Evolutionary conservation across 768 basidiomycete genomes (phyloP), one percentile per base, ranked within the genome.

Genomic region (Austroboletus eburneus): DNA sequence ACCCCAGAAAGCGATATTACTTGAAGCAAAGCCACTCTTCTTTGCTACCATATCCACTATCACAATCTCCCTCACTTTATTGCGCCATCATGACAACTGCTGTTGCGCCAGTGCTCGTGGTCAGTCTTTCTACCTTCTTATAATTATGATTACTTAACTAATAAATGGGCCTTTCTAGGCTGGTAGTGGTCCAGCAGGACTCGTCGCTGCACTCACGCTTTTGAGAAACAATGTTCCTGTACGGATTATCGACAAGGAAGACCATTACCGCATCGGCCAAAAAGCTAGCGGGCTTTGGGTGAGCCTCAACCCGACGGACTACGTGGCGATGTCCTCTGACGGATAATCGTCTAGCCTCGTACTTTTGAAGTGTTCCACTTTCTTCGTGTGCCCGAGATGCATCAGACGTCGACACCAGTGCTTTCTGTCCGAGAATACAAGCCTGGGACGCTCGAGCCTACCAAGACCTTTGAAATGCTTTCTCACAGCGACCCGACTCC

Each of bases 171-270:
- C n/a, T n/a, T n/a, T n/a, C 21, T 40, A 68, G 57, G 57, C 52
- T 35, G 67, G 63, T n/a, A 59, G 46, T 24, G 67, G 63, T 16
- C 63, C 66, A 12, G 43, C 61, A 0, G 66, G 69, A 22, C 57
- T 68, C 12, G 54, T 63, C 27, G 56, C 51, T 21, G 68, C 68
- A 3, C 65, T 68, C 7, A 57, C 58, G 1, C 58, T 72, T 20
- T 56, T 73, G 13, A 64, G 65, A 17, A 76, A 77, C 57, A 69
- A 71, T 5, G 61, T 79, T 16, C 67, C 74, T 9, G 71, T 80
- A 4, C 72, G 77, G 18, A 70, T 81, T 21, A 72, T 81, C 38
- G 73, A 80, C 48, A 76, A 75, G 49, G 69, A 68, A 42, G 53
- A 63, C 0, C 42, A 62, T 0, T 64, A 68, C 10, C 65, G 59